Conservation (phyloP, 2,329 filamentous ascomycete genomes). For the Fusarium paranaense region DNA sequence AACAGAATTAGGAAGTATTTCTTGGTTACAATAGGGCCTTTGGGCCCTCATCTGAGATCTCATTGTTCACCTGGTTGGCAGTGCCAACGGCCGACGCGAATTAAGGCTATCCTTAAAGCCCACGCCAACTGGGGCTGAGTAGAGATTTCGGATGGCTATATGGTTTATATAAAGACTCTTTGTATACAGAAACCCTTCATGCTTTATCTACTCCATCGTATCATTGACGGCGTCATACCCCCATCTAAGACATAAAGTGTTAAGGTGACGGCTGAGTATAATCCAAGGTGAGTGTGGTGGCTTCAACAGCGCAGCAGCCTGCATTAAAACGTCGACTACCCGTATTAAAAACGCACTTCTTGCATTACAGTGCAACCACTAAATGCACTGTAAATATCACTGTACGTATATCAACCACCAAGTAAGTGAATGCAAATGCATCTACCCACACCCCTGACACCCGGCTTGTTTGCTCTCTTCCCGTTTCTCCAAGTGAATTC, state of each 20-base stretch:
- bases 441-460: background rate
- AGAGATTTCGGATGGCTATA: background rate
- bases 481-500: background rate
- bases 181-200: too few relatives aligned
- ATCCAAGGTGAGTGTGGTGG: background rate
- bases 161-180: background rate
- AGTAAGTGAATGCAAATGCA: background rate
- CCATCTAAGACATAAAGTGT: background rate
- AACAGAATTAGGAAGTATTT: background rate
- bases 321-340: background rate
- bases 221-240: background rate
- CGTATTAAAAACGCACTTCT: background rate
- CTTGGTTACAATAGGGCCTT: background rate
- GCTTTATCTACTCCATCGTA: background rate
- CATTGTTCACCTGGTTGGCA: background rate
- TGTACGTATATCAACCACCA: background rate
- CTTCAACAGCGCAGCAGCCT: background rate
- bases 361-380: background rate
- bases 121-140: background rate
- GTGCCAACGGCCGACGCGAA: background rate
- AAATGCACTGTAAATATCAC: background rate
- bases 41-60: too few relatives aligned
- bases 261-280: too few relatives aligned
- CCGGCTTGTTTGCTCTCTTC: background rate
- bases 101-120: background rate